phyloP scores from a whole-genome alignment of 2,329 filamentous ascomycete species.

The Aspergillus sp. region DNA sequence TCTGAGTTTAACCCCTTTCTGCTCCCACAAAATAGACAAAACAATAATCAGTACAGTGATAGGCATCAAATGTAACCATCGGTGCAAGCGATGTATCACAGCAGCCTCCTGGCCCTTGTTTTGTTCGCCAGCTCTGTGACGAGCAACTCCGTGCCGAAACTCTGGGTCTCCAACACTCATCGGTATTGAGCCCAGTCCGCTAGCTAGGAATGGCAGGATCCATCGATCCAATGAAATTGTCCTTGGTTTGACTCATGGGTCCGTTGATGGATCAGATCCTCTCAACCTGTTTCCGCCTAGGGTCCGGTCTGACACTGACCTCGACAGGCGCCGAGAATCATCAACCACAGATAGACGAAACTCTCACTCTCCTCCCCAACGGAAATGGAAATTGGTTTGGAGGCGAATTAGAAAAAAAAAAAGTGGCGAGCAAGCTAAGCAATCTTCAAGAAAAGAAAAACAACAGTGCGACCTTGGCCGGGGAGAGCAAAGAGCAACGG shows the following conservation, averaged over 20 bases:
- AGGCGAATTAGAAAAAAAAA: not conserved
- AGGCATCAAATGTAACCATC: not conserved
- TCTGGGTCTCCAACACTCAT: conserved; percentile 2
- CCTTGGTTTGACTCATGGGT: not conserved
- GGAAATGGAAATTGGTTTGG: not conserved
- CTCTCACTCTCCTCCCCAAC: not conserved
- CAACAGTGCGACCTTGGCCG: not conserved
- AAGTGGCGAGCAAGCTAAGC: not conserved
- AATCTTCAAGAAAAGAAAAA: conserved; percentile 1
- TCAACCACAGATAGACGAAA: conserved; percentile 9
- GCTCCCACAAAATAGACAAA: not conserved
- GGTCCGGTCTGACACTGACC: not conserved
- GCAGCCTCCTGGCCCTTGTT: not conserved
- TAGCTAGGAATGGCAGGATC: not conserved
- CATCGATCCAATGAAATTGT: not conserved
- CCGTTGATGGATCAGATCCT: not conserved
- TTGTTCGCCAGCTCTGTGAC: not conserved
- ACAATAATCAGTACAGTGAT: not conserved
- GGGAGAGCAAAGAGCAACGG: not conserved
- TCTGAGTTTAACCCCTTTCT: conserved; percentile 6
- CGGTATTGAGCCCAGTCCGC: not conserved
- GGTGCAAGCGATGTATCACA: conserved; percentile 9
- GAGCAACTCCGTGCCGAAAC: not conserved
- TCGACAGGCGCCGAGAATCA: not conserved
- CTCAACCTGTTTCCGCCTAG: not conserved